Conservation (phyloP, 768 basidiomycete species). For the Phanerochaete carnosa region DNA sequence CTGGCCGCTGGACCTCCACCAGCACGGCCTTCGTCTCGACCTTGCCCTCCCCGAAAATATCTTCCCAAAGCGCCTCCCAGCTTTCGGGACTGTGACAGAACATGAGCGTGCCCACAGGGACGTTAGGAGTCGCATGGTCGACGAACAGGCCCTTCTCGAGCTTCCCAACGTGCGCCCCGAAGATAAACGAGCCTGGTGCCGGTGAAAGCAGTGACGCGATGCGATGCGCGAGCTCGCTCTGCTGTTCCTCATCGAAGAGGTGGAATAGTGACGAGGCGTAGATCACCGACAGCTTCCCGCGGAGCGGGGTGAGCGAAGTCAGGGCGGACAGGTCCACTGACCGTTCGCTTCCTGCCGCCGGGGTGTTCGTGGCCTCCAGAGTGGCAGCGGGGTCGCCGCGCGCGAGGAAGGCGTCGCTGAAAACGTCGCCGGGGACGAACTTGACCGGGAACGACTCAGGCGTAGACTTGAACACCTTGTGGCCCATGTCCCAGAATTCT, state of each 20-base stretch:
- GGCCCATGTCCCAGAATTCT: slow-evolving; percentile 64
- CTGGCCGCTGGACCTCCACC: slow-evolving; percentile 8
- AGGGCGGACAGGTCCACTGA: slow-evolving; percentile 32
- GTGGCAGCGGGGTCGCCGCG: not conserved
- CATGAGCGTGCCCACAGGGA: slow-evolving; percentile 2
- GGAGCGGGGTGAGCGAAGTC: slow-evolving; percentile 34
- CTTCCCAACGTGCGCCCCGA: slow-evolving; percentile 37
- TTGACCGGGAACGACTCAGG: slow-evolving; percentile 48
- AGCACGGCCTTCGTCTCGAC: slow-evolving; percentile 24
- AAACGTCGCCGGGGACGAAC: slow-evolving; percentile 54
- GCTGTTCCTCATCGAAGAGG: slow-evolving; percentile 40
- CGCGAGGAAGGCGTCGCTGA: slow-evolving; percentile 43
- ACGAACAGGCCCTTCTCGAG: slow-evolving; percentile 28
- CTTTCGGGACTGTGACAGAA: slow-evolving; percentile 37
- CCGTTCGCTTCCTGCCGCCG: not conserved
- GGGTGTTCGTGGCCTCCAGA: not conserved
- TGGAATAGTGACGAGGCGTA: slow-evolving; percentile 50
- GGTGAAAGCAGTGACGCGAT: slow-evolving; percentile 42
- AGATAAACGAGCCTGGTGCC: slow-evolving; percentile 42
- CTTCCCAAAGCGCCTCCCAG: slow-evolving; percentile 37
- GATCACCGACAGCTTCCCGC: slow-evolving; percentile 45
- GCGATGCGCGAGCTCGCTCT: slow-evolving; percentile 37
- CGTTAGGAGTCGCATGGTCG: not conserved
- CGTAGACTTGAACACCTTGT: slow-evolving; percentile 54
- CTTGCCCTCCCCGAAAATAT: slow-evolving; percentile 32